A percentile compares a stretch with the other conserved stretches of the same genome.
phyloP scores from a whole-genome alignment of 768 basidiomycete species.

The Hypsizygus marmoreus region DNA sequence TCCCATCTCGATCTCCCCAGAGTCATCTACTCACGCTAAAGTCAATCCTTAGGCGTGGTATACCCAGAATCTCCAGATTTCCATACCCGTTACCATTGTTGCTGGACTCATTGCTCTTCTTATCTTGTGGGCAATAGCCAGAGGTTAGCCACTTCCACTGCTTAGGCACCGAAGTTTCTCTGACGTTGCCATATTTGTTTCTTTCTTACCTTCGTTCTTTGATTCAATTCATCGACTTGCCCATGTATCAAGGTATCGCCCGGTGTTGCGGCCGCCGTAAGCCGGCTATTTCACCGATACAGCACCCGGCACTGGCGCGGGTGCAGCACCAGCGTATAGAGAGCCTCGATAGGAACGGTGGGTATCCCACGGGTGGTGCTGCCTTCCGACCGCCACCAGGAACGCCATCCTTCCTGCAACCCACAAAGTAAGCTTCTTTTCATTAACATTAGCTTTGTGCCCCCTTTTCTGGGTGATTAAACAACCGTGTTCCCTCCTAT shows the following conservation, averaged over 20 bases:
- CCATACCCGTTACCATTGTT: conserved; percentile 78
- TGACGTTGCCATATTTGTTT: background rate
- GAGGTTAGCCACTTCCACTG: conserved; percentile 34
- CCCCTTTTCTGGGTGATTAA: conserved; percentile 24
- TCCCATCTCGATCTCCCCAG: conserved; percentile 7
- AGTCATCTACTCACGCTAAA: conserved; percentile 5
- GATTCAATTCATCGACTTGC: too few species aligned
- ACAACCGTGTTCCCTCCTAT: conserved; percentile 30
- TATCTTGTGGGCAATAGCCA: conserved; percentile 51
- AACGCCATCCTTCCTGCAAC: conserved; percentile 11
- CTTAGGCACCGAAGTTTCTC: background rate
- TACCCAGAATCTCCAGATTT: conserved; percentile 71
- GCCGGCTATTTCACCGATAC: conserved; percentile 3
- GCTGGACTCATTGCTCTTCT: conserved; percentile 63
- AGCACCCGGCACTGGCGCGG: conserved; percentile 12
- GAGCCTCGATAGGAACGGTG: conserved; percentile 22
- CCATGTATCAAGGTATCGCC: conserved; percentile 37
- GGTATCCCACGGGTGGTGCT: conserved; percentile 17
- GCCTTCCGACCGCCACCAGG: conserved; percentile 15
- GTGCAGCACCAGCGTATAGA: conserved; percentile 19
- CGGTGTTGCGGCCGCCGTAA: conserved; percentile 34
- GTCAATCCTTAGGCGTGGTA: conserved; percentile 66
- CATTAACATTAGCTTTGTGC: conserved; percentile 1
- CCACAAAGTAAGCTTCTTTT: conserved; percentile 18
- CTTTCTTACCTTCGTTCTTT: conserved; percentile 1